These are phyloP conservation scores for Usnea hakonensis DNA, from an alignment of 495 filamentous ascomycete genomes.

Conservation along the genomic window DNA sequence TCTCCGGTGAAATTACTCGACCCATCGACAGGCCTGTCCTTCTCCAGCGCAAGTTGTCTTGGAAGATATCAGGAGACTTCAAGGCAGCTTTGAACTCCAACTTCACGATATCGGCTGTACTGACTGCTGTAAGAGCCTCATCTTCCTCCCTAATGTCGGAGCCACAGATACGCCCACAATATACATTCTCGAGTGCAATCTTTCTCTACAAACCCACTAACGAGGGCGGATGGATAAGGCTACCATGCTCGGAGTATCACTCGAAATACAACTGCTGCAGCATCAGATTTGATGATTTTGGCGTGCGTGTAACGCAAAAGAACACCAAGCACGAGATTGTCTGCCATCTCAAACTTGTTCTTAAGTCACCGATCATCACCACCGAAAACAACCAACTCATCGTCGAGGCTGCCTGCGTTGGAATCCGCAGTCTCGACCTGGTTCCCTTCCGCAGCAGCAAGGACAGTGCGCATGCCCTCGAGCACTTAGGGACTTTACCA, in stretches of 20 bases:
- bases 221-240: background rate
- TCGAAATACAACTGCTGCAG: background rate
- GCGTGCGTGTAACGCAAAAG: background rate
- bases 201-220: background rate
- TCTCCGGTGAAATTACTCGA: background rate
- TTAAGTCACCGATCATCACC: background rate
- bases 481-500: background rate
- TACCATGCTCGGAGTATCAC: background rate
- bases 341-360: background rate
- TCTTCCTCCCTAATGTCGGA: background rate
- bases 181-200: background rate
- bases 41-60: background rate
- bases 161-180: background rate
- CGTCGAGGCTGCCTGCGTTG: background rate
- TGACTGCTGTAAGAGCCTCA: background rate
- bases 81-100: background rate
- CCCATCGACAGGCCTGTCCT: background rate
- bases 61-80: background rate
- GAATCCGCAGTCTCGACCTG: background rate
- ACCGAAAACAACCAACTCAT: background rate
- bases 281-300: background rate
- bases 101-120: background rate
- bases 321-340: background rate
- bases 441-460: accelerated
- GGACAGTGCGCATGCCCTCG: background rate